A percentile compares a stretch with the other conserved stretches of the same genome.
phyloP scores from a whole-genome alignment of 805 yeast species.

The Spathaspora boniae region DNA sequence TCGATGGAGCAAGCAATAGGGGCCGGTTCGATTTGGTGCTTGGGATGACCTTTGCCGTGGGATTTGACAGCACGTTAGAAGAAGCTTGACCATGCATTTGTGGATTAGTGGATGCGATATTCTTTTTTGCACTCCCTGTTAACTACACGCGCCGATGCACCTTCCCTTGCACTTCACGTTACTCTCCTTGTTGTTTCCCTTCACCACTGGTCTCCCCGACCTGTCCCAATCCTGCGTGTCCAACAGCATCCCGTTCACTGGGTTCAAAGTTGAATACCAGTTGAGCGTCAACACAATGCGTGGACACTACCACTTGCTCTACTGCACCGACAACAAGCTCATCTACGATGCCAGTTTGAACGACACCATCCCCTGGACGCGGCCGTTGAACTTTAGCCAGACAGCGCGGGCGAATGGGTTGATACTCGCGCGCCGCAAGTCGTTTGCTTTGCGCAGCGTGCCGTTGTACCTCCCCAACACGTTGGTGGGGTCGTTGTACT shows the following conservation, averaged over 20 bases:
- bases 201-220: slow-evolving; percentile 7
- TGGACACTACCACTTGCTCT: slow-evolving; percentile 20
- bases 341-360: slow-evolving; percentile 16
- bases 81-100: too few relatives aligned
- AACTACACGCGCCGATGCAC: too few relatives aligned
- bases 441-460: slow-evolving; percentile 17
- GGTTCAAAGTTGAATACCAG: slow-evolving; percentile 28
- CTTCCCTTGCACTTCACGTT: too few relatives aligned
- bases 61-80: slow-evolving; percentile 20
- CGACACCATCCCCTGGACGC: slow-evolving; percentile 24
- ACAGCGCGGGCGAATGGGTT: slow-evolving; percentile 6
- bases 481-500: slow-evolving; percentile 22
- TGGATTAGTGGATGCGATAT: too few relatives aligned
- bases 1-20: slow-evolving; percentile 17
- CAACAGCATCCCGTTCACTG: slow-evolving; percentile 17
- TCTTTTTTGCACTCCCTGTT: too few relatives aligned
- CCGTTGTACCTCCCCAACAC: slow-evolving; percentile 27
- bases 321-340: slow-evolving; percentile 28
- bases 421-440: slow-evolving; percentile 19
- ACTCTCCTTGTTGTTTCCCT: neutral
- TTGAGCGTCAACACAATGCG: slow-evolving; percentile 10
- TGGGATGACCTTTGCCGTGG: slow-evolving; percentile 52
- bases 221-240: slow-evolving; percentile 10
- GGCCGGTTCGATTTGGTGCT: slow-evolving; percentile 56
- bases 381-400: slow-evolving; percentile 10